A percentile compares a stretch with the other conserved stretches of the same genome.
These are phyloP conservation scores for Amanita pallidorosea DNA, from an alignment of 768 basidiomycete species.

Conservation along the genomic window DNA sequence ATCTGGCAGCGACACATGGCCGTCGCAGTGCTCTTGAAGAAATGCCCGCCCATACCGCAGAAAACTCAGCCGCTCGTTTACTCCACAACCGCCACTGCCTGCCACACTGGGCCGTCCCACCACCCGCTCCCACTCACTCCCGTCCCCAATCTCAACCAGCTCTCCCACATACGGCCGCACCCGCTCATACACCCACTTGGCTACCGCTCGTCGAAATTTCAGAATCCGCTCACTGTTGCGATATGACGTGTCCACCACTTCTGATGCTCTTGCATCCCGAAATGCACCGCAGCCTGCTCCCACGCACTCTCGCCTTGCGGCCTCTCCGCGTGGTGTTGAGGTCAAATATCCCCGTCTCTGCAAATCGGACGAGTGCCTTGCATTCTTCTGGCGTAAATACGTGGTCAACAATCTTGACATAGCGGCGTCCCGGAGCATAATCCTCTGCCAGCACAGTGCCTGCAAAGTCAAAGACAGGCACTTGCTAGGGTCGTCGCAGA, in stretches of 20 bases:
- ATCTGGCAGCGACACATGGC: conserved; percentile 22
- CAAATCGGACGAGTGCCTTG: conserved; percentile 23
- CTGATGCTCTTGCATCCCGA: conserved; percentile 11
- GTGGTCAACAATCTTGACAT: conserved; percentile 32
- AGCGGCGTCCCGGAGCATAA: conserved; percentile 20
- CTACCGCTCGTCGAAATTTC: conserved; percentile 22
- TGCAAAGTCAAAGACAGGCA: conserved; percentile 25
- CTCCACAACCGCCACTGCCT: conserved; percentile 24
- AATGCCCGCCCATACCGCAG: conserved; percentile 33
- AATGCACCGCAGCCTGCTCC: not conserved
- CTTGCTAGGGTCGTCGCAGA: not conserved
- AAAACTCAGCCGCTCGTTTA: conserved; percentile 35
- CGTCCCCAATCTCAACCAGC: conserved; percentile 20
- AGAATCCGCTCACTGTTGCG: conserved; percentile 30
- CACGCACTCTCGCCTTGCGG: conserved; percentile 20
- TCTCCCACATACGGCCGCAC: conserved; percentile 28
- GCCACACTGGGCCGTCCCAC: conserved; percentile 14
- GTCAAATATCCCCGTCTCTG: conserved; percentile 16
- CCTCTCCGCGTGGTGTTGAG: conserved; percentile 20
- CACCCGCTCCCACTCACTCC: conserved; percentile 22
- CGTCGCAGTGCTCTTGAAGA: conserved; percentile 31
- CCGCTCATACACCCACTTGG: conserved; percentile 23
- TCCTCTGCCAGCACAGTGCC: conserved; percentile 20
- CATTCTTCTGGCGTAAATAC: conserved; percentile 32
- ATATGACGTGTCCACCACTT: conserved; percentile 25